phyloP scores from a whole-genome alignment of 2,329 filamentous ascomycete species.

The Hypoxylon sp. region DNA sequence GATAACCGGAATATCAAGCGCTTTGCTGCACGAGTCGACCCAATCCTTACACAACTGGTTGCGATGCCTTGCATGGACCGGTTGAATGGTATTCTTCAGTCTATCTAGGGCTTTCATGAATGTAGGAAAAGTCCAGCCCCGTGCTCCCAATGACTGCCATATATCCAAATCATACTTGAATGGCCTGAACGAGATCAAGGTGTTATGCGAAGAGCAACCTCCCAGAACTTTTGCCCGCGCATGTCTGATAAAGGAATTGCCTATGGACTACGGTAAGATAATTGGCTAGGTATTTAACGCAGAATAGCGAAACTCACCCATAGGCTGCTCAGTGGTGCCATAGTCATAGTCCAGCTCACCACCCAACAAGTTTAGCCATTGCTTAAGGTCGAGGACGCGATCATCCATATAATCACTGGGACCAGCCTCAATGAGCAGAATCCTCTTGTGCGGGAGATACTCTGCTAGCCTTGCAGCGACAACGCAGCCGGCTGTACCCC shows the following conservation, averaged over 20 bases:
- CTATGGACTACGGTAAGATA: conserved; percentile 57
- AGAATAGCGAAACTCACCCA: conserved; percentile 60
- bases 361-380: conserved; percentile 87
- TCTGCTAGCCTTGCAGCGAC: conserved; percentile 83
- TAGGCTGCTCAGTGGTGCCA: conserved; percentile 88
- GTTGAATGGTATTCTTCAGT: conserved; percentile 90
- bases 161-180: conserved; percentile 89
- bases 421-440: conserved; percentile 88
- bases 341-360: conserved; percentile 94
- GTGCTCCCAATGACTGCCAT: conserved; percentile 85
- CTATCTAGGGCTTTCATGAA: conserved; percentile 87
- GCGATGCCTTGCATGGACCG: conserved; percentile 84
- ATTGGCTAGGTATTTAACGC: conserved; percentile 24
- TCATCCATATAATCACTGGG: conserved; percentile 92
- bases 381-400: conserved; percentile 85
- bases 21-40: conserved; percentile 83
- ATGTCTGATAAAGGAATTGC: conserved; percentile 92
- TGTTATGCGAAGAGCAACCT: conserved; percentile 94
- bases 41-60: conserved; percentile 95
- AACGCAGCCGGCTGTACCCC: conserved; percentile 88
- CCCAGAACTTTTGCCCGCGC: conserved; percentile 93
- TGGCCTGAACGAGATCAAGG: conserved; percentile 90
- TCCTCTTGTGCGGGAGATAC: conserved; percentile 84
- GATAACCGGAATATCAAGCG: conserved; percentile 84
- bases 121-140: conserved; percentile 87